A percentile compares a stretch with the other conserved stretches of the same genome.
These are phyloP conservation scores for Solanum phureja DNA, from an alignment of 257 asterid genomes.

Conservation along the genomic window DNA sequence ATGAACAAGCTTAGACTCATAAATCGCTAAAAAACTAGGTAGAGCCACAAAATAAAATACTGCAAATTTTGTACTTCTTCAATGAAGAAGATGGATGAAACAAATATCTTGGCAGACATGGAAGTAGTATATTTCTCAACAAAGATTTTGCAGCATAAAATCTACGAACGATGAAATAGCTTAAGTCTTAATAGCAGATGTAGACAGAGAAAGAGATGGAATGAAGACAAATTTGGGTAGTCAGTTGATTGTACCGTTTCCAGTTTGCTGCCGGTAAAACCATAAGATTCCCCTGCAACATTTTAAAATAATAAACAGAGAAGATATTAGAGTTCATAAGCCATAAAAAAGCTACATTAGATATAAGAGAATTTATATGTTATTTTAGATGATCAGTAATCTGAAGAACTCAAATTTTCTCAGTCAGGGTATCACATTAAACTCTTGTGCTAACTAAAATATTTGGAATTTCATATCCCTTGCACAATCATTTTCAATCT, in stretches of 20 bases:
- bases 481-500: neutral
- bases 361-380: neutral
- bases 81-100: neutral
- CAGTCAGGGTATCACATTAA: neutral
- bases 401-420: neutral
- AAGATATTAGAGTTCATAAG: neutral
- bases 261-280: slow-evolving; percentile 60
- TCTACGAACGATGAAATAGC: neutral
- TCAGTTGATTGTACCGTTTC: slow-evolving; percentile 47
- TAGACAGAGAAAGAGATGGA: neutral
- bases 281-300: slow-evolving; percentile 70
- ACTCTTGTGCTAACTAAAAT: neutral
- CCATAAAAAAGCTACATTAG: neutral
- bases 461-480: neutral
- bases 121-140: neutral
- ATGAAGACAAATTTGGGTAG: neutral
- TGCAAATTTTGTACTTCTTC: neutral
- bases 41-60: neutral
- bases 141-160: neutral
- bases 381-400: neutral
- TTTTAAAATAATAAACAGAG: slow-evolving; percentile 5
- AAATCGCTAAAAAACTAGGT: neutral
- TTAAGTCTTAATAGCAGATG: neutral
- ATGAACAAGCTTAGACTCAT: neutral
- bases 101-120: neutral